phyloP scores from a whole-genome alignment of 208 protist genomes.

The Dictyostelium gargantuum region DNA sequence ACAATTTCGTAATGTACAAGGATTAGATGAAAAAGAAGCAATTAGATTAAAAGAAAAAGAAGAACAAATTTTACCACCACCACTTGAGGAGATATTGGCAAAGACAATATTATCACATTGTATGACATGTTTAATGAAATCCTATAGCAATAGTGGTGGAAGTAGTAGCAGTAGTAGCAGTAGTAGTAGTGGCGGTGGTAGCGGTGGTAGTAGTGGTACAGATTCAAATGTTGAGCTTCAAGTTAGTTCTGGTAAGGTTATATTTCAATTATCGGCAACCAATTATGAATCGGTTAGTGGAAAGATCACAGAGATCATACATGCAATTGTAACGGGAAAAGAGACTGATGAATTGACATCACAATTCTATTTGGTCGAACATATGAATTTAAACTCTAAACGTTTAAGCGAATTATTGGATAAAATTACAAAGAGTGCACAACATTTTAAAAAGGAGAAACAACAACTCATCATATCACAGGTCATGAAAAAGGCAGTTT shows the following conservation, averaged over 20 bases:
- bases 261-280: constrained; percentile 67
- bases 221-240: constrained; percentile 13
- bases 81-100: constrained; percentile 59
- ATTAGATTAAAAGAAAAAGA: constrained; percentile 74
- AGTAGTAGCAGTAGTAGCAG: no score
- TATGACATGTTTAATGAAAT: constrained; percentile 59
- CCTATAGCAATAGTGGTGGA: not conserved
- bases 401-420: constrained; percentile 63
- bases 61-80: constrained; percentile 68
- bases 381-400: constrained; percentile 68
- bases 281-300: constrained; percentile 17
- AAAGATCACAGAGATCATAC: constrained; percentile 30
- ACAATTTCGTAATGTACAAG: constrained; percentile 69
- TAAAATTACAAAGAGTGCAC: constrained; percentile 39
- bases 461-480: constrained; percentile 59
- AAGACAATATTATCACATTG: constrained; percentile 35
- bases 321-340: constrained; percentile 15
- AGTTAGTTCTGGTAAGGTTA: constrained; percentile 47
- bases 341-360: constrained; percentile 15
- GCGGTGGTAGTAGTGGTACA: no score
- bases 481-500: constrained; percentile 62
- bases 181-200: no score
- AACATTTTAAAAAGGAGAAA: constrained; percentile 65
- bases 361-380: constrained; percentile 69
- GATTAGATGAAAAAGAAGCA: constrained; percentile 69